Base-by-base conservation (phyloP, 257 asterid species). In the Leptodermis oblonga region DNA sequence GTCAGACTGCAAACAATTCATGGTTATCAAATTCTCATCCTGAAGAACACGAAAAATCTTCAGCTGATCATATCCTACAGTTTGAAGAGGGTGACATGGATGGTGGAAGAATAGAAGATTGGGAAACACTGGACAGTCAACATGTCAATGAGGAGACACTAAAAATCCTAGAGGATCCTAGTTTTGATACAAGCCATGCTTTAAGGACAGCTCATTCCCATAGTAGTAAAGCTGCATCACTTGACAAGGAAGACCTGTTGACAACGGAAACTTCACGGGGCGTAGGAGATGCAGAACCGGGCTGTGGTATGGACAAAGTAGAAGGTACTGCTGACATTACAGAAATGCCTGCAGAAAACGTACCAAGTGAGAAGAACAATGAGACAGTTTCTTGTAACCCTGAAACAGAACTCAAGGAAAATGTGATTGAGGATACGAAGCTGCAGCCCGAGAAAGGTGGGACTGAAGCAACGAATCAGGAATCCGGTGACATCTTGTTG, bases 251-350 rank as follows among this genome's bases (percentile, higher is more conserved):
- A 74, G 72, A 55, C 53, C 34, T 45, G 51, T 51, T 67, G 58
- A 70, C 70, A 54, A 31, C 69, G 78, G 80, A 71, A 61, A 77
- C 69, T 52, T 41, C 68, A 26, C 36, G 66, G 37, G 52, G 72
- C 26, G 81, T 61, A 31, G 69, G 49, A 71, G 88, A 78, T n/a
- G 74, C 76, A 73, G 88, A 84, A 60, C 61, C 64, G 23, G 78
- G 73, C 68, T 69, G 78, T 64, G 49, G 73, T 18, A 62, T 76
- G 22, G 73, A 60, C 23, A 52, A 33, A 60, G 70, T 49, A 17
- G 85, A 85, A 69, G 73, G 34, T 45, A 31, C 12, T 17, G 49
- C 66, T 11, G 70, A 33, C 42, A 52, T 49, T 25, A 48, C 70
- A 52, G 73, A 58, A 58, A 71, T 56, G 18, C 53, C 66, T 66